phyloP scores from a whole-genome alignment of 495 filamentous ascomycete genomes.

The Parachaetomium inaequale region DNA sequence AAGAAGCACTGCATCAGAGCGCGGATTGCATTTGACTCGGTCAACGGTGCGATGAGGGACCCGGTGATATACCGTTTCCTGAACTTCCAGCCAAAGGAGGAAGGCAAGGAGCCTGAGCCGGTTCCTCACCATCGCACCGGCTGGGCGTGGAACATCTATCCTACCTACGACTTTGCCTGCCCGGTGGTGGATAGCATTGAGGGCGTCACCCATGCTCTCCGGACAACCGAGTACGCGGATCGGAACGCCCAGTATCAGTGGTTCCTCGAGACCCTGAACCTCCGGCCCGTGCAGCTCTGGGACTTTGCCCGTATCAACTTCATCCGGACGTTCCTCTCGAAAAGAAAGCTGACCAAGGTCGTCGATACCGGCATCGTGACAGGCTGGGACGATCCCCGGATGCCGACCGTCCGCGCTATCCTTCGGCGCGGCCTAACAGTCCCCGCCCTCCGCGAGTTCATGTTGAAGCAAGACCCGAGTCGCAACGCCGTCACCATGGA shows the following conservation, averaged over 20 bases:
- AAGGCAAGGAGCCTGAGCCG: constrained; percentile 53
- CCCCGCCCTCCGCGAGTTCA: not conserved
- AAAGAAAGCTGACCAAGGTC: not conserved
- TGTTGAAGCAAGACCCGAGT: constrained; percentile 1
- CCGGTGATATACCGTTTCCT: constrained; percentile 80
- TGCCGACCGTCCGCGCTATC: constrained; percentile 83
- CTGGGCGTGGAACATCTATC: constrained; percentile 84
- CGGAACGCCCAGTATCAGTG: constrained; percentile 2
- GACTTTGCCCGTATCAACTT: constrained; percentile 6
- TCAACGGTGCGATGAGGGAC: constrained; percentile 76
- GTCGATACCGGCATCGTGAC: not conserved
- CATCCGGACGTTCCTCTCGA: constrained; percentile 3
- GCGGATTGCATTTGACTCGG: constrained; percentile 71
- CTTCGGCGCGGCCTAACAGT: constrained; percentile 52
- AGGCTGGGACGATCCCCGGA: constrained; percentile 26
- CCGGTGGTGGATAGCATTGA: constrained; percentile 1
- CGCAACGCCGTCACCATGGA: not conserved
- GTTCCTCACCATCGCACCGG: constrained; percentile 78
- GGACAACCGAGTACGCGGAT: constrained; percentile 3
- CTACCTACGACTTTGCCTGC: constrained; percentile 81
- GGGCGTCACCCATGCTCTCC: constrained; percentile 2
- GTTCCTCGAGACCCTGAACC: not conserved
- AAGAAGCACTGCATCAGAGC: constrained; percentile 76
- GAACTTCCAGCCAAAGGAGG: not conserved
- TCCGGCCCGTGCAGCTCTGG: not conserved